Evolutionary conservation across 148 eudicot genomes (phyloP), one percentile per base, ranked within the genome.

Genomic region (Chenopodium suecicum): DNA sequence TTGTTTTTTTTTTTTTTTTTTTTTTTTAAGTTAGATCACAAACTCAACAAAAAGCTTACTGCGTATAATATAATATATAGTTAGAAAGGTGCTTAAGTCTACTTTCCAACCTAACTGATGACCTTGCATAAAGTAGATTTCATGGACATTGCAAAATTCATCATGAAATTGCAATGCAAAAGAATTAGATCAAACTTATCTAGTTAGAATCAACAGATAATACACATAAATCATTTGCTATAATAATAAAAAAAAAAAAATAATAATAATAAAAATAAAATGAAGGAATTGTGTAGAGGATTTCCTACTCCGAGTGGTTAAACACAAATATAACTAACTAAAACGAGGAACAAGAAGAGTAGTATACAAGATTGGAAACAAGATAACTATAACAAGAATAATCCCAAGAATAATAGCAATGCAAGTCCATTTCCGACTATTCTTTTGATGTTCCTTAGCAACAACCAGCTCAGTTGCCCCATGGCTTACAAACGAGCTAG

Each of bases 401-500:
- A 85, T 77, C 2, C 69, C 89, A 52, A 88, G 89, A 2, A 86
- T 67, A 11, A 86, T 77, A 25, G 86, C 93, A 73, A 85, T 80
- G 54, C 88, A 87, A 69, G 89, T 78, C 80, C 91, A 91, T 78
- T 91, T 91, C 81, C 94, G 88, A 1, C 92, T 88, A 70, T 80
- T 86, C 88, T 89, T 93, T 68, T 93, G 94, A 54, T 83, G 82
- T 64, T 84, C 88, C 37, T 85, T 84, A 0, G 97, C 97, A 2
- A 84, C 88, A 44, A 76, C 83, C 29, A 93, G 88, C 82, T 93
- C 89, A 2, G 73, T 91, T 7, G 85, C 86, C 32, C 97, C 95
- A 16, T 87, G 83, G 22, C 84, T 86, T 17, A 93, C 94, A 41
- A 90, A 93, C 4, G 95, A 91, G 56, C 89, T 87, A 5, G 97